Conservation (phyloP, 1,284 basidiomycete genomes). For the Coriolopsis trogii region DNA sequence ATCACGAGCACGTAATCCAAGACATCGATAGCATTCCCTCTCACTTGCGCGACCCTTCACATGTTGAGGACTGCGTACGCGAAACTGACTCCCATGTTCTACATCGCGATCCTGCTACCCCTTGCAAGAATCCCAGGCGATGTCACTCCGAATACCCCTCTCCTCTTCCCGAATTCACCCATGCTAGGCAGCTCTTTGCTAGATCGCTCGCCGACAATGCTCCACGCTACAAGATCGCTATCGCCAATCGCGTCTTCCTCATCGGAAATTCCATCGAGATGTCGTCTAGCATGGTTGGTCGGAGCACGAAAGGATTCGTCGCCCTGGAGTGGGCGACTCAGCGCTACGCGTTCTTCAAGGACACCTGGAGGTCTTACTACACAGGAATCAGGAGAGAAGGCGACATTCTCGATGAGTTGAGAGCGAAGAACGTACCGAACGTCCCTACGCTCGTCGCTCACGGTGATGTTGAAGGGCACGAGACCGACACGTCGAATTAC, state of each 20-base stretch:
- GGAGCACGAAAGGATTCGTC: background rate
- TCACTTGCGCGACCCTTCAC: no score
- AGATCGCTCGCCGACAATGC: background rate
- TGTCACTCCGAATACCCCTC: no score
- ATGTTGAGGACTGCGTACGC: no score
- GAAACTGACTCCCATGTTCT: no score
- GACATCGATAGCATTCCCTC: no score
- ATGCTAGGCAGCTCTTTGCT: no score
- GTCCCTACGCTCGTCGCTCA: background rate
- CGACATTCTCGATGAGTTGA: background rate
- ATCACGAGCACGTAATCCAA: background rate
- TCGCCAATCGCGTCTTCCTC: background rate
- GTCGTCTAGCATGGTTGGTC: background rate
- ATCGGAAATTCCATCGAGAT: background rate
- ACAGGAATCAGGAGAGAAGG: background rate
- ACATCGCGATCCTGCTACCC: no score
- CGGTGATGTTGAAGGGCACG: background rate
- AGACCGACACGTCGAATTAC: background rate
- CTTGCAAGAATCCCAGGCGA: no score
- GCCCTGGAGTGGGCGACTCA: background rate
- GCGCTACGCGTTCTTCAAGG: constrained; percentile 1
- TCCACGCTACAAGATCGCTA: constrained; percentile 7
- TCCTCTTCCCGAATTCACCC: background rate
- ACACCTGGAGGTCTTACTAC: background rate
- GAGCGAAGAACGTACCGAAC: background rate